These are phyloP conservation scores for Arctostaphylos glauca DNA, from an alignment of 148 eudicot species.

Conservation along the genomic window DNA sequence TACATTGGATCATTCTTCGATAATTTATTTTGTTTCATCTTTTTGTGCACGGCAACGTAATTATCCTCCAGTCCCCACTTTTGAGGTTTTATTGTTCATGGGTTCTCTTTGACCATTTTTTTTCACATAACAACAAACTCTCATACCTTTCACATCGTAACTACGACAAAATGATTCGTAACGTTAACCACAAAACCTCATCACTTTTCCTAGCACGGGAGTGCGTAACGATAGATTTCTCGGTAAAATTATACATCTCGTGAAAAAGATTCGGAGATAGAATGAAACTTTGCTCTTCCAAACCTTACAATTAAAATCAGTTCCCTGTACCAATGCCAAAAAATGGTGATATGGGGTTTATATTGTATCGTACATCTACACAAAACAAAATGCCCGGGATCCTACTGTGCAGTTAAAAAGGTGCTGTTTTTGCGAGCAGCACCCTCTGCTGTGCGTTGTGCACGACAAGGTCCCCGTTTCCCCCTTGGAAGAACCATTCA, in stretches of 20 bases:
- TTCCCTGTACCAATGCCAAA: not conserved
- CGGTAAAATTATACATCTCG: not conserved
- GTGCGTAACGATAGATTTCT: not conserved
- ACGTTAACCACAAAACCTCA: not conserved
- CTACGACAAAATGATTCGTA: not conserved
- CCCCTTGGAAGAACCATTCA: not conserved
- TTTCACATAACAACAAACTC: not conserved
- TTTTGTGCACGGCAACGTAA: too few relatives aligned
- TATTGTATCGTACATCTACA: conserved; percentile 11
- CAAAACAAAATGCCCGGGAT: not conserved
- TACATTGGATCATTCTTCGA: too few relatives aligned
- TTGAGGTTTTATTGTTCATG: not conserved
- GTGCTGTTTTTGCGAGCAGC: too few relatives aligned
- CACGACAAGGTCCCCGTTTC: too few relatives aligned
- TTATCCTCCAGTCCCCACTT: not conserved
- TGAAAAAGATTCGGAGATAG: not conserved
- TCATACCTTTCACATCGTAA: not conserved
- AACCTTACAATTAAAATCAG: not conserved
- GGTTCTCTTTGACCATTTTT: not conserved
- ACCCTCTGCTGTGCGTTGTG: too few relatives aligned
- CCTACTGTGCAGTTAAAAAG: too few relatives aligned
- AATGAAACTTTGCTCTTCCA: not conserved
- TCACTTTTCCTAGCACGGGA: not conserved
- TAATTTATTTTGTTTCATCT: too few relatives aligned
- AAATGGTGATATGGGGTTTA: not conserved